Percentiles rank a stretch among this genome's conserved stretches.
Conservation (phyloP, 805 yeast genomes). For the Candida koratica region DNA sequence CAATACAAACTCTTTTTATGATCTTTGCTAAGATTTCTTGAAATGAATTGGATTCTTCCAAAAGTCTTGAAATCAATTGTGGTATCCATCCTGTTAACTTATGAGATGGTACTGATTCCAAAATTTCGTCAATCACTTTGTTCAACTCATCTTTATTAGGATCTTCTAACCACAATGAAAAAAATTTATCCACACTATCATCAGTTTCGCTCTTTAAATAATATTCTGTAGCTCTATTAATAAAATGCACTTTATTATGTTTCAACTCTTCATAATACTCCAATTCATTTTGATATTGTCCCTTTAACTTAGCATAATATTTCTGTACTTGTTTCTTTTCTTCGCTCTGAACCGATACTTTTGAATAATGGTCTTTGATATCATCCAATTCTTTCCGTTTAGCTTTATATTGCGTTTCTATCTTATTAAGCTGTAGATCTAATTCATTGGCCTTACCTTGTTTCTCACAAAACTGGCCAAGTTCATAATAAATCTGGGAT, state of each 20-base stretch:
- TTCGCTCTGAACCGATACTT: conserved; percentile 34
- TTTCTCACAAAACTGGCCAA: conserved; percentile 71
- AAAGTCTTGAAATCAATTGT: conserved; percentile 71
- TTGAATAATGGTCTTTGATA: conserved; percentile 42
- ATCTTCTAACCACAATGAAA: conserved; percentile 78
- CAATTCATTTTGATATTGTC: conserved; percentile 48
- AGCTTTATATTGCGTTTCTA: conserved; percentile 35
- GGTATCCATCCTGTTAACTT: conserved; percentile 77
- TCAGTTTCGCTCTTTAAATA: conserved; percentile 54
- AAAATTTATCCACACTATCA: conserved; percentile 63
- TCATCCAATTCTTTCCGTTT: conserved; percentile 49
- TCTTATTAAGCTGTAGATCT: conserved; percentile 41
- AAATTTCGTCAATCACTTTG: conserved; percentile 29
- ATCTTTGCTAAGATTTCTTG: conserved; percentile 51
- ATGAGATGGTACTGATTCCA: conserved; percentile 48
- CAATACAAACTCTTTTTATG: conserved; percentile 43
- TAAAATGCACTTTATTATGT: conserved; percentile 39
- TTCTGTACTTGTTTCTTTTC: conserved; percentile 53
- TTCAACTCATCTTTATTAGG: conserved; percentile 45
- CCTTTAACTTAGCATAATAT: conserved; percentile 46
- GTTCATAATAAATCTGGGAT: conserved; percentile 13
- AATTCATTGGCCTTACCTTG: conserved; percentile 49
- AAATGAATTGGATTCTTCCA: conserved; percentile 46
- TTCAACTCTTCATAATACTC: conserved; percentile 40
- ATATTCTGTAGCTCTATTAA: conserved; percentile 52